phyloP scores from a whole-genome alignment of 192 early-diverging fungal species.

The Rhizophagus sp. region DNA sequence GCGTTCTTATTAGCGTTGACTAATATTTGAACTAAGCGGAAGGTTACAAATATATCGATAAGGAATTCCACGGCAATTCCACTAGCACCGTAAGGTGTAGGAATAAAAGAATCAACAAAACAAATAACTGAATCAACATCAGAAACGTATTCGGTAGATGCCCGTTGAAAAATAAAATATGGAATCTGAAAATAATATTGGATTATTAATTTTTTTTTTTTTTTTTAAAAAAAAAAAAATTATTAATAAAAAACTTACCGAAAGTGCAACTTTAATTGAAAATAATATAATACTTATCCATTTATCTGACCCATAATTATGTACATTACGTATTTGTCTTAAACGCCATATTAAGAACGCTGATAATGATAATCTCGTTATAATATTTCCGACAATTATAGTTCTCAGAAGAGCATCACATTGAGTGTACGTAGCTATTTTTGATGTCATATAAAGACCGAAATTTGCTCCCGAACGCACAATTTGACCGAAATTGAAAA shows the following conservation, averaged over 20 bases:
- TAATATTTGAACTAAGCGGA: background rate
- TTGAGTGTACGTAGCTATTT: too few species aligned
- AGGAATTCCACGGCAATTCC: background rate
- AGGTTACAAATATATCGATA: slow-evolving; percentile 7
- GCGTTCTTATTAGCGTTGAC: slow-evolving; percentile 5
- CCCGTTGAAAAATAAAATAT: too few species aligned
- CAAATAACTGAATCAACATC: background rate
- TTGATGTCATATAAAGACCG: too few species aligned
- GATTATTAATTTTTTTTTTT: too few species aligned
- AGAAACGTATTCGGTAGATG: too few species aligned
- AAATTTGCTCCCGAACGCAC: background rate
- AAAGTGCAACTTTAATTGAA: background rate
- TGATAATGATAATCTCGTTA: background rate
- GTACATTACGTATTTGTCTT: slow-evolving; percentile 3
- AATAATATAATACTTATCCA: background rate
- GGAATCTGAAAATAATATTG: too few species aligned
- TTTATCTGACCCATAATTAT: background rate
- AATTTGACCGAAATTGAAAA: background rate
- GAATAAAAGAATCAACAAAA: too few species aligned
- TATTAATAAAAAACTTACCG: too few species aligned
- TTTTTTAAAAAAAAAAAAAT: too few species aligned
- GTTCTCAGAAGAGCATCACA: background rate
- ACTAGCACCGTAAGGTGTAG: background rate
- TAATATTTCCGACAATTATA: background rate
- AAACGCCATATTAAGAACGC: slow-evolving; percentile 26